A percentile compares a stretch with the other conserved stretches of the same genome.
Evolutionary conservation across 2,329 filamentous ascomycete species (phyloP).

Genomic region (Fusarium sp.): DNA sequence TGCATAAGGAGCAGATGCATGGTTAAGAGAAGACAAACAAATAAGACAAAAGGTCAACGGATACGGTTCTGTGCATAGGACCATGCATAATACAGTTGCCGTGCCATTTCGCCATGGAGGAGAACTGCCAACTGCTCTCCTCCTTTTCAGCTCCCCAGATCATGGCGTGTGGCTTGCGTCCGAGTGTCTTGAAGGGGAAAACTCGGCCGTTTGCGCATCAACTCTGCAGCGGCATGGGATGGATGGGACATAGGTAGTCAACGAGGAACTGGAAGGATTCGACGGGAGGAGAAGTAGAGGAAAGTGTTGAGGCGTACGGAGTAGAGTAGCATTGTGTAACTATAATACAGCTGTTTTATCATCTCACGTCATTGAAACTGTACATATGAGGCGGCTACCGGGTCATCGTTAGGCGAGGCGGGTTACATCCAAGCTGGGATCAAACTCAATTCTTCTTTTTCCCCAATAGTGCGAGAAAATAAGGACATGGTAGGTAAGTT

Average conservation of each 20-base stretch:
- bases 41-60: neutral
- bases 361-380: constrained; percentile 2
- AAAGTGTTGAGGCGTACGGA: neutral
- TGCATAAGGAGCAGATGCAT: neutral
- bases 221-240: neutral
- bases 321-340: constrained; percentile 1
- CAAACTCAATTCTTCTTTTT: constrained; percentile 1
- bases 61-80: constrained; percentile 6
- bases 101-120: constrained; percentile 3
- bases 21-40: neutral
- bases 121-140: neutral
- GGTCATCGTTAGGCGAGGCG: neutral
- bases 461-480: constrained; percentile 7
- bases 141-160: constrained; percentile 17
- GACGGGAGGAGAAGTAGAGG: neutral
- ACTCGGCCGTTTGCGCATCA: constrained; percentile 25
- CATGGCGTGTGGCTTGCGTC: constrained; percentile 30
- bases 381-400: neutral
- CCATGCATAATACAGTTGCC: neutral
- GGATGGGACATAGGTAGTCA: too few relatives aligned
- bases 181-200: constrained; percentile 30
- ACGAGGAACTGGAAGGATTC: neutral
- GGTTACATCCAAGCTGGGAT: constrained; percentile 14
- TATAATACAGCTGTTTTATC: neutral
- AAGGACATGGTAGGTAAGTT: neutral